These are phyloP conservation scores for Botryobasidium botryosum DNA, from an alignment of 768 basidiomycete genomes.

Conservation along the genomic window DNA sequence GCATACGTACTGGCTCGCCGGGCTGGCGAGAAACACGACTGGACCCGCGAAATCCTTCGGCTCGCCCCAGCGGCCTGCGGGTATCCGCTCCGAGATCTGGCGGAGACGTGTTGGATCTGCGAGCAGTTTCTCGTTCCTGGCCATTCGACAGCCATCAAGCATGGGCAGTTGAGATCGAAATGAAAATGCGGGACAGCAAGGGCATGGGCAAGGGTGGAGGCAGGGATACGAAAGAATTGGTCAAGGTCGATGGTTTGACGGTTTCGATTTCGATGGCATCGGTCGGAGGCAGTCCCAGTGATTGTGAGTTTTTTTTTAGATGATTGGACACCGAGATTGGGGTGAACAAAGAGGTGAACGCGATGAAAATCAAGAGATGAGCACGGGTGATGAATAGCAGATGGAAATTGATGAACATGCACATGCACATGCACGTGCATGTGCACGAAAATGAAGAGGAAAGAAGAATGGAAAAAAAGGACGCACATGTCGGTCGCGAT, in stretches of 20 bases:
- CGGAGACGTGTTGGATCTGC: conserved; percentile 45
- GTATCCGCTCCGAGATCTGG: conserved; percentile 61
- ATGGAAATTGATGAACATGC: too few relatives aligned
- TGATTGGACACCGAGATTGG: neutral
- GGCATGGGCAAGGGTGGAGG: neutral
- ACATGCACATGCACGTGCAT: too few relatives aligned
- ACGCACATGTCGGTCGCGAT: conserved; percentile 76
- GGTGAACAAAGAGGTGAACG: neutral
- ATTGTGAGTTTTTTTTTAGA: neutral
- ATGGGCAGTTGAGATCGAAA: too few relatives aligned
- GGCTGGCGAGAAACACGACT: conserved; percentile 49
- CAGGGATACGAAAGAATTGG: conserved; percentile 5
- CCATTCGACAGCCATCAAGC: too few relatives aligned
- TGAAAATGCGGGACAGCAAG: conserved; percentile 8
- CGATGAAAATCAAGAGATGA: neutral
- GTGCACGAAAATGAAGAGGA: neutral
- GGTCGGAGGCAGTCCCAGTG: neutral
- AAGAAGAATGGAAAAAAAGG: conserved; percentile 13
- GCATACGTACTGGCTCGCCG: conserved; percentile 52
- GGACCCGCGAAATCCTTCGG: conserved; percentile 63
- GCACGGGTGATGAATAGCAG: too few relatives aligned
- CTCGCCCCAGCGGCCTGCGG: conserved; percentile 51
- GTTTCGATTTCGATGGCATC: too few relatives aligned
- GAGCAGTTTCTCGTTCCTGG: conserved; percentile 49
- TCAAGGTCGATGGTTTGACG: too few relatives aligned